These are phyloP conservation scores for Solanum verrucosum DNA, from an alignment of 257 asterid species.

Conservation along the genomic window DNA sequence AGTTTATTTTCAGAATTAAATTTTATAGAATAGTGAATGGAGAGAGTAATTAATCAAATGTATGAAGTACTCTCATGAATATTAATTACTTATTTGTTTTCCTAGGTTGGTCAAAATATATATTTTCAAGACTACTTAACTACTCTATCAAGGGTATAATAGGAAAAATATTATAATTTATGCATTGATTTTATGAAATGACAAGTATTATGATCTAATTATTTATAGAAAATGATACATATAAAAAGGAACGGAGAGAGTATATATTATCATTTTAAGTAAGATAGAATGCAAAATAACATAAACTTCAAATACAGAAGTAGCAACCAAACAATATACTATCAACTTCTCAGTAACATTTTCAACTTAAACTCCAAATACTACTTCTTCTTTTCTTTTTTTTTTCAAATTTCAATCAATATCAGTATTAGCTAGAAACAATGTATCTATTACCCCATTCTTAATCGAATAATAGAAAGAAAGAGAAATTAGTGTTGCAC, in stretches of 20 bases:
- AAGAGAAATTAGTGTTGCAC: neutral
- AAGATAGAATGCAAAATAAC: neutral
- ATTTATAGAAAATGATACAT: neutral
- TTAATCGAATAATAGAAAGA: neutral
- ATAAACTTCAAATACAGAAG: neutral
- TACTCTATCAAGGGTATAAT: too few species aligned
- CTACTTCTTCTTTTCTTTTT: neutral
- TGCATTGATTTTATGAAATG: too few species aligned
- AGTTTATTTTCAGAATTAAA: too few species aligned
- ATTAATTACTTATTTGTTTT: too few species aligned
- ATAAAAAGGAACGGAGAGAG: neutral
- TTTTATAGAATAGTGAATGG: too few species aligned
- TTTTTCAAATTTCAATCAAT: neutral
- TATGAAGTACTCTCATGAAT: too few species aligned
- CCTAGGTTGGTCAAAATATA: too few species aligned
- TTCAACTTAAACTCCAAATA: neutral
- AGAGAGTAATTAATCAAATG: too few species aligned
- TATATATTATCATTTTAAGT: neutral
- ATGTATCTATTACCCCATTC: neutral
- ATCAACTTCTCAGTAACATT: neutral
- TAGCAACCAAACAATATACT: neutral
- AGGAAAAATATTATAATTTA: too few species aligned
- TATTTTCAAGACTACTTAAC: too few species aligned
- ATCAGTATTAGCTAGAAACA: neutral
- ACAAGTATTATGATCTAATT: too few species aligned